Base-by-base conservation (phyloP, 2,329 filamentous ascomycete species). In the Beauveria rudraprayagi region DNA sequence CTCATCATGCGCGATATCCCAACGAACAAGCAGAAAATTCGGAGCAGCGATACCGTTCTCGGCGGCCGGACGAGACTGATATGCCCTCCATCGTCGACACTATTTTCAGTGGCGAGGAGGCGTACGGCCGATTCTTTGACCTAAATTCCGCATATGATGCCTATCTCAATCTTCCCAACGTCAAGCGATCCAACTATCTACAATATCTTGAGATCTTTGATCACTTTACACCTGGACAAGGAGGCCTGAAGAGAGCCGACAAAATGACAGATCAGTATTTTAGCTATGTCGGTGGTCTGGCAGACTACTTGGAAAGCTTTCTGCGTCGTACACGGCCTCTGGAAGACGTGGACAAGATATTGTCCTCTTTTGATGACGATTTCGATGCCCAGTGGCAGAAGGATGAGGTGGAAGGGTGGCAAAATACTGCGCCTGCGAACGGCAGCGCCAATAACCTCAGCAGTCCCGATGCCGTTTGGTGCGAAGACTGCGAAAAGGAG, bases 31-130 rank as follows among this genome's bases (percentile, higher is more conserved):
- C 96, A 53, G 94, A 99, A 74, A 97, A 97, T 68, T 85, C 96
- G 16, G 95, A 99, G 76, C 85, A 88, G 67, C 90, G 92, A 41
- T 99, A 99, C 78, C 91, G 92, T 73, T 82, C 76, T 51, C 82
- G 86, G 70, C 84, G 82, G 62, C 78, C 81, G 47, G 82, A 81
- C 14, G 85, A 86, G 48, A 87, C 88, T 65, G 84, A 88, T 52
- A 77, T 83, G 61, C 80, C 83, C 4, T 85, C 84, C 48, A 85
- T 92, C 57, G 87, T 97, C 53, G 93, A 97, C 70, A 86, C 85
- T 62, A 89, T 97, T 79, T 99, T 99, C 74, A 96, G 92, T 0
- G 94, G 94, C 64, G 95, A 99, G 75, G 94, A 99, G 73, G 89
- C 88, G 0, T 97, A 89, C 69, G 94, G 94, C 48, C 89, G 91